Base-by-base conservation (phyloP, 1,284 basidiomycete species). In the Chiua sp. region DNA sequence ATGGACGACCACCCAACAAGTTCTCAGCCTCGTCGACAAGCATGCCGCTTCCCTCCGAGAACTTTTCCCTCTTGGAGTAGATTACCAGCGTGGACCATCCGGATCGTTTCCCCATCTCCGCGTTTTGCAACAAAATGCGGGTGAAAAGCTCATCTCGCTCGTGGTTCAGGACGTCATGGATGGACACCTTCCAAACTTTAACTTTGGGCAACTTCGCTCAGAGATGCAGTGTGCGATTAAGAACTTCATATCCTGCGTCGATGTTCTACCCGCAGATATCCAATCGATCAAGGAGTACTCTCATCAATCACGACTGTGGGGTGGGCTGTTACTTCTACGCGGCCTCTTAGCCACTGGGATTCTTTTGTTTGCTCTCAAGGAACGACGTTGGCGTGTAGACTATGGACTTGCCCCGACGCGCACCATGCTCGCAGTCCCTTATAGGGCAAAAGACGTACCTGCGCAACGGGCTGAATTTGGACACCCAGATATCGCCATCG, bases 361-460 rank as follows among this genome's bases (percentile, higher is more conserved):
- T 3, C 65, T 85, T 1, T 37, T 71, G 4, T 78, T 78, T 51
- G 71, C 72, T 13, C 65, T 85, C 4, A 72, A 68, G 49, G 75
- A 80, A 16, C 77, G 73, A 52, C 76, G 82, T 13, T 85, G 80
- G 79, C 69, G 82, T 13, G 82, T 85, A 6, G 79, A 85, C 59
- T 85, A 81, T 61, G 82, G 82, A 0, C 72, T 82, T 11, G 78
- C 82, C 56, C 67, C 62, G 6, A 64, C 35, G 6, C 77, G 82
- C n/a, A 76, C 82, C 3, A 71, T 78, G 55, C 69, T 84, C 7
- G 81, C 82, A 3, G 82, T 84, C 0, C 82, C 82, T 6, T 84
- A 81, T 60, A 72, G 76, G 30, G 82, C 82, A 0, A 84, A 84
- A 66, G 83, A 84, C 60, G 72, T 78, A 4, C 82, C 82, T 0